phyloP scores from a whole-genome alignment of 768 basidiomycete species.

The Termitomyces sp. region DNA sequence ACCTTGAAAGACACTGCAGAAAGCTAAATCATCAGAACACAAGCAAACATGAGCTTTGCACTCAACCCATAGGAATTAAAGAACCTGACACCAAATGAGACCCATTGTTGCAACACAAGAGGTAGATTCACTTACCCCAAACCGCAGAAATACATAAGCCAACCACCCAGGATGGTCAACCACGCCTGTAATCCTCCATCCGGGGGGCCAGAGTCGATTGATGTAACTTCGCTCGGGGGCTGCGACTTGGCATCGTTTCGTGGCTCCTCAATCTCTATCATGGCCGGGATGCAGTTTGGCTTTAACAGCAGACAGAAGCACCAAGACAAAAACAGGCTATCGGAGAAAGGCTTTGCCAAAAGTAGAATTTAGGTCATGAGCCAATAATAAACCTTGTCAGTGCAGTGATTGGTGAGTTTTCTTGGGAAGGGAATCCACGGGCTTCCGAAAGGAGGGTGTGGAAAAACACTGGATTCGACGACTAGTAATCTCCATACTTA shows the following conservation, averaged over 20 bases:
- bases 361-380: background rate
- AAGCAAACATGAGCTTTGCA: background rate
- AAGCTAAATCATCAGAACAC: background rate
- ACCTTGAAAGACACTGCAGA: conserved; percentile 14
- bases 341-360: background rate
- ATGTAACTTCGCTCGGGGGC: background rate
- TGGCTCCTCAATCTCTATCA: background rate
- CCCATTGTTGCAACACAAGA: background rate
- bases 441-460: background rate
- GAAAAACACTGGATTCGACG: background rate
- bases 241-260: background rate
- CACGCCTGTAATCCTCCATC: conserved; percentile 12
- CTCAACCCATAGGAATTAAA: conserved; percentile 16
- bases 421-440: background rate
- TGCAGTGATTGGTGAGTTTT: background rate
- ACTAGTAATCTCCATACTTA: background rate
- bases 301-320: background rate
- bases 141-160: conserved; percentile 15
- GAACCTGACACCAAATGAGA: conserved; percentile 3
- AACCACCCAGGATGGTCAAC: conserved; percentile 13
- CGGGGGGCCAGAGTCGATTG: background rate
- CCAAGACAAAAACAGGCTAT: background rate
- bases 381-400: background rate
- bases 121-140: conserved; percentile 5
- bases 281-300: background rate